Base-by-base conservation (phyloP, 768 basidiomycete species). In the Cubamyces sp. region DNA sequence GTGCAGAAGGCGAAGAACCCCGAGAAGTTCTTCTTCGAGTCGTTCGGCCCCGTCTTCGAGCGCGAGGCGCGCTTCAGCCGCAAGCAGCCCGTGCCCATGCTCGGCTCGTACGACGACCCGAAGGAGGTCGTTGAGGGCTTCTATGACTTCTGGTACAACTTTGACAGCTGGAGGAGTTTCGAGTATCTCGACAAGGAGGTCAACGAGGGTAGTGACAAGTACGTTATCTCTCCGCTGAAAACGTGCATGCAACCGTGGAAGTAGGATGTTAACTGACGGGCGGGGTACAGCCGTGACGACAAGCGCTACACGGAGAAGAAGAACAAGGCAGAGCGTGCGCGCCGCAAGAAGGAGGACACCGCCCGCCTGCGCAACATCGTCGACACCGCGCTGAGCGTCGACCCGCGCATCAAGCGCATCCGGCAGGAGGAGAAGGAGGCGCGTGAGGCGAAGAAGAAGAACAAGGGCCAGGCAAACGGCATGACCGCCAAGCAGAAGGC, bases 91-190 rank as follows among this genome's bases (percentile, higher is more conserved):
- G 93, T 94, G 7, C 96, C 94, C 6, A 74, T 81, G 61, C 84
- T 99, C 26, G 96, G 96, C 11, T 75, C 75, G 28, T 75, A 82
- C 62, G 82, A 91, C 47, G 85, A 88, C 21, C 74, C 87, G 60
- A 96, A 97, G 76, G 83, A 84, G 66, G 84, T 85, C 58, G 96
- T 98, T 56, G 92, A 96, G 74, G 82, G 78, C 6, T 98, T 99
- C 82, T 99, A 99, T 81, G 91, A 98, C 75, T 97, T 96, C 76
- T 99, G 95, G 94, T 98, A 99, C 83, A 96, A 96, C 83, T 96
- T 99, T 77, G 96, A 98, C 76, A 92, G 90, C 67, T 99, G 96
- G 96, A 82, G 96, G 70, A 92, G 89, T 74, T 99, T 98, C 74
- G 96, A 99, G 77, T 98, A 94, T 82, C 80, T 91, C 66, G 96